These are phyloP conservation scores for Casuarina glauca DNA, from an alignment of 306 rosid genomes.

Conservation along the genomic window DNA sequence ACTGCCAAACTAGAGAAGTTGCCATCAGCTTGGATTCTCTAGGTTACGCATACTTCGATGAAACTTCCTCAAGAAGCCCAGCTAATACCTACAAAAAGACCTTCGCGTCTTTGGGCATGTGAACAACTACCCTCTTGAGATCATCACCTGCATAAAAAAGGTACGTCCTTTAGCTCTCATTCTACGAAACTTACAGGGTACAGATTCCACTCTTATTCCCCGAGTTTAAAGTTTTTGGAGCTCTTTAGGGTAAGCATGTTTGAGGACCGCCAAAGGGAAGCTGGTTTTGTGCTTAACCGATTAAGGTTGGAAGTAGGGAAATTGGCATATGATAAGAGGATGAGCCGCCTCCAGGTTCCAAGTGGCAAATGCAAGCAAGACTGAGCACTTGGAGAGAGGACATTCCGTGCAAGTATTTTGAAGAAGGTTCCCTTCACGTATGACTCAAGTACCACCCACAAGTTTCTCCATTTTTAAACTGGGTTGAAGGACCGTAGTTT, in stretches of 20 bases:
- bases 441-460: no score
- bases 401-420: no score
- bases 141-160: conserved; percentile 5
- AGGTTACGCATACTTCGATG: conserved; percentile 23
- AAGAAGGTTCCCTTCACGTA: no score
- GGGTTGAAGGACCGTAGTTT: no score
- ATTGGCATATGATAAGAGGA: no score
- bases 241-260: neutral
- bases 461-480: no score
- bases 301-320: no score
- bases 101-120: conserved; percentile 28
- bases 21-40: conserved; percentile 28
- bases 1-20: conserved; percentile 21
- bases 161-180: conserved; percentile 3
- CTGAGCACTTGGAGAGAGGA: no score
- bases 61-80: conserved; percentile 51
- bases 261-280: no score
- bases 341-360: no score
- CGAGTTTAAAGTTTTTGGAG: neutral
- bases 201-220: conserved; percentile 22
- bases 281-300: no score
- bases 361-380: no score
- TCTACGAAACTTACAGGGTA: conserved; percentile 41
- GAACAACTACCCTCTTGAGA: conserved; percentile 27
- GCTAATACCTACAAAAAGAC: conserved; percentile 23